Conservation (phyloP, 108 stramenopile species). For the Cyclotella distinguenda region DNA sequence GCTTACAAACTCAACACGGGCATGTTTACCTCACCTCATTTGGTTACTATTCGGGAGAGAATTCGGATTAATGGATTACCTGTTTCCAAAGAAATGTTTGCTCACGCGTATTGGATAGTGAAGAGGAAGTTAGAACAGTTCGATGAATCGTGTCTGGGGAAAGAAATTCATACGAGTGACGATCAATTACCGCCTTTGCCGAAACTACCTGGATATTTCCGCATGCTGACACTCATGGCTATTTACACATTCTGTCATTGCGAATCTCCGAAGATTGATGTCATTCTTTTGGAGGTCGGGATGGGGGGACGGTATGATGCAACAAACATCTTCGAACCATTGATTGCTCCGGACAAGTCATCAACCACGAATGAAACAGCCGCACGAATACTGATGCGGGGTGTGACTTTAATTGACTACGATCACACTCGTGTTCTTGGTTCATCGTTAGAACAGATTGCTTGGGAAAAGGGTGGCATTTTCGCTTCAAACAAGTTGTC, state of each 20-base stretch:
- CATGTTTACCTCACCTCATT: slow-evolving; percentile 91
- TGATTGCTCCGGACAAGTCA: neutral
- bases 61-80: slow-evolving; percentile 84
- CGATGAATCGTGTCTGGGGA: slow-evolving; percentile 12
- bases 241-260: slow-evolving; percentile 59
- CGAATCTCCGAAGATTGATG: slow-evolving; percentile 56
- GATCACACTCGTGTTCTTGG: slow-evolving; percentile 92
- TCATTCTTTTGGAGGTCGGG: slow-evolving; percentile 89
- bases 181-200: slow-evolving; percentile 44
- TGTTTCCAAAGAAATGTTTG: slow-evolving; percentile 62
- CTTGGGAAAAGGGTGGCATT: slow-evolving; percentile 95
- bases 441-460: slow-evolving; percentile 81
- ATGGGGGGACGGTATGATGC: slow-evolving; percentile 96
- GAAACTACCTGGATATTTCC: slow-evolving; percentile 84
- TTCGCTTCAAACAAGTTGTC: slow-evolving; percentile 55
- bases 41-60: slow-evolving; percentile 83
- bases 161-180: neutral
- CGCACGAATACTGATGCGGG: slow-evolving; percentile 32
- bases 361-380: slow-evolving; percentile 15
- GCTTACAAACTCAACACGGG: slow-evolving; percentile 65
- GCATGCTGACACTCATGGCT: slow-evolving; percentile 87
- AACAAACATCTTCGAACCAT: slow-evolving; percentile 80
- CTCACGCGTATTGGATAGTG: slow-evolving; percentile 70
- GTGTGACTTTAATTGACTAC: slow-evolving; percentile 77
- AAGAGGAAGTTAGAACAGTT: slow-evolving; percentile 43